Evolutionary conservation across 2,329 filamentous ascomycete genomes (phyloP), one percentile per base, ranked within the genome.

Genomic region (Neonectria neomacrospora): DNA sequence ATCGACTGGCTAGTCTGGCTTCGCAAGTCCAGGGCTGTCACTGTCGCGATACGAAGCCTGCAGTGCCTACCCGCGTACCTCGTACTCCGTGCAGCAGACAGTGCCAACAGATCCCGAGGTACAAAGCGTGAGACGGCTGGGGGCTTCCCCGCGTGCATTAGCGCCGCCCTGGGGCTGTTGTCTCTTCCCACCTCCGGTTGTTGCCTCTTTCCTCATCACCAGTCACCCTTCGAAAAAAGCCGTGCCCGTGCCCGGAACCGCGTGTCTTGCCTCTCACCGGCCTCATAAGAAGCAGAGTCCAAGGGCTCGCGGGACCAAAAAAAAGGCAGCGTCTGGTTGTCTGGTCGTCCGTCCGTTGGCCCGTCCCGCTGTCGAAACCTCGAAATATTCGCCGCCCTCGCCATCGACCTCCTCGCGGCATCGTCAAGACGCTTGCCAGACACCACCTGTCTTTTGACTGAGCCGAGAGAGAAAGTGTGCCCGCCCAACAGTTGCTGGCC

Each of bases 241-340:
- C 70, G 59, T 66, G 67, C 65, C 71, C 70, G 64, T 63, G 64
- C 65, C 66, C 67, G 57, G 65, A 57, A 68, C 70, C 65, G 65
- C 67, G 54, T 72, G 68, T 70, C 66, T 71, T 72, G 71, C 71
- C 69, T 72, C 63, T 73, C 67, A 67, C 60, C 69, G 64, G 71
- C 69, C 69, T 73, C 71, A 73, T 73, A 73, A 73, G 71, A 67
- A 72, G 68, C 70, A 68, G 64, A 62, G 63, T 72, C 70, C 70
- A 68, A 67, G 54, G 54, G 59, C 54, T 47, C 30, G 59, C 42
- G 42, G 52, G 48, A 44, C 41, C 41, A 42, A 50, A 20, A 3
- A 54, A 42, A 54, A 34, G 34, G 30, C 23, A 47, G 48, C 32
- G 59, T 53, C 37, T 54, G 26, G 52, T 41, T 10, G 51, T 61